These are phyloP conservation scores for Pilasporangium apinafurcum DNA, from an alignment of 352 stramenopile species.

Conservation along the genomic window DNA sequence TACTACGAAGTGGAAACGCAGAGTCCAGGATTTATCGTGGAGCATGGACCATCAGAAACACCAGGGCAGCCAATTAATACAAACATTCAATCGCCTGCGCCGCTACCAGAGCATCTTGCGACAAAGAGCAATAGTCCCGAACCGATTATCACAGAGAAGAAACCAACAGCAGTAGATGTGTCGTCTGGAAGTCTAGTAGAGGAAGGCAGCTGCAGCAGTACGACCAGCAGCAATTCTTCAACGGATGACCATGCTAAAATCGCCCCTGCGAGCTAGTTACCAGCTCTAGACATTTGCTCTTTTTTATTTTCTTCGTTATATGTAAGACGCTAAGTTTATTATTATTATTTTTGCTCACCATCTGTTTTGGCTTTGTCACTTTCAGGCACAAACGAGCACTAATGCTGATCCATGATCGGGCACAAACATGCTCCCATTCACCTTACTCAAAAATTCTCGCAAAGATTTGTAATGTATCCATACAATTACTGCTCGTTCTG, in stretches of 20 bases:
- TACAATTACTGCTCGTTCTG: too few relatives aligned
- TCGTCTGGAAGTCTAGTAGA: slow-evolving; percentile 22
- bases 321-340: too few relatives aligned
- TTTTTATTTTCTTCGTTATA: neutral
- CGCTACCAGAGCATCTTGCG: slow-evolving; percentile 25
- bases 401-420: neutral
- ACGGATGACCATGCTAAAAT: slow-evolving; percentile 1
- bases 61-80: slow-evolving; percentile 47
- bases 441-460: slow-evolving; percentile 2
- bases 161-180: slow-evolving; percentile 26
- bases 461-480: too few relatives aligned
- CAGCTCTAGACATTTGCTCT: neutral
- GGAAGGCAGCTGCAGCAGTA: slow-evolving; percentile 29
- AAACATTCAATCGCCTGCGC: slow-evolving; percentile 51
- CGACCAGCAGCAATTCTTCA: slow-evolving; percentile 26
- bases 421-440: neutral
- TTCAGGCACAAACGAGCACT: neutral
- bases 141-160: slow-evolving; percentile 19
- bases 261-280: neutral
- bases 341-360: neutral
- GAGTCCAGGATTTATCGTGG: slow-evolving; percentile 52
- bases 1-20: slow-evolving; percentile 82
- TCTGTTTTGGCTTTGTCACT: neutral
- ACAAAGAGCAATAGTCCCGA: slow-evolving; percentile 35
- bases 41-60: slow-evolving; percentile 50